Evolutionary conservation across 495 filamentous ascomycete genomes (phyloP).

Genomic region (Hypoxylon trugodes): DNA sequence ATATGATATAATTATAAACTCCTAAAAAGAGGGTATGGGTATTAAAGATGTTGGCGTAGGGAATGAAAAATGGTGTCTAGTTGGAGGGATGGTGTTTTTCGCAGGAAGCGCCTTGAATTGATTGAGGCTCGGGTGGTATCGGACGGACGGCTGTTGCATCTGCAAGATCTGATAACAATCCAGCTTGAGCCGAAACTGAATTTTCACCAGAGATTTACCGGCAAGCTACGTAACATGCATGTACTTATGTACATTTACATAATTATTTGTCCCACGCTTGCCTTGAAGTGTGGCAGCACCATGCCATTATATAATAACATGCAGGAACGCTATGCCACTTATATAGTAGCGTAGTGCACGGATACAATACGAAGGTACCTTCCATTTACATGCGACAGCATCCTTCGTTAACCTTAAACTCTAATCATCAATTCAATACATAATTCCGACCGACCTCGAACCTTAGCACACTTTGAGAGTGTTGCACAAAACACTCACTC

Average conservation of each 20-base stretch:
- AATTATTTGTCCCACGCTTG: not conserved
- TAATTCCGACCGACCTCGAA: not conserved
- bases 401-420: not conserved
- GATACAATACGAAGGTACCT: not conserved
- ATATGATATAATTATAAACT: conserved; percentile 17
- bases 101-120: conserved; percentile 30
- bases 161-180: conserved; percentile 44
- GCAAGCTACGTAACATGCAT: conserved; percentile 20
- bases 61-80: conserved; percentile 7
- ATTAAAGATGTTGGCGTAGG: conserved; percentile 20
- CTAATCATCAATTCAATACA: not conserved
- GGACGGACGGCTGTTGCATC: conserved; percentile 40
- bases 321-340: not conserved
- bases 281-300: not conserved
- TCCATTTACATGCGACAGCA: not conserved
- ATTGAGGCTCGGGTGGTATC: conserved; percentile 45
- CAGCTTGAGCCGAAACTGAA: conserved; percentile 32
- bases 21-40: conserved; percentile 13
- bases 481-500: not conserved
- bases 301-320: conserved; percentile 8
- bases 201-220: conserved; percentile 34
- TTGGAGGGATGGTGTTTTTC: conserved; percentile 24
- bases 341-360: conserved; percentile 1
- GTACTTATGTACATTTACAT: not conserved
- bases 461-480: conserved; percentile 7